Percentiles rank a stretch among this genome's conserved stretches.
Conservation (phyloP, 345 rosid species). For the Camelina laxa region DNA sequence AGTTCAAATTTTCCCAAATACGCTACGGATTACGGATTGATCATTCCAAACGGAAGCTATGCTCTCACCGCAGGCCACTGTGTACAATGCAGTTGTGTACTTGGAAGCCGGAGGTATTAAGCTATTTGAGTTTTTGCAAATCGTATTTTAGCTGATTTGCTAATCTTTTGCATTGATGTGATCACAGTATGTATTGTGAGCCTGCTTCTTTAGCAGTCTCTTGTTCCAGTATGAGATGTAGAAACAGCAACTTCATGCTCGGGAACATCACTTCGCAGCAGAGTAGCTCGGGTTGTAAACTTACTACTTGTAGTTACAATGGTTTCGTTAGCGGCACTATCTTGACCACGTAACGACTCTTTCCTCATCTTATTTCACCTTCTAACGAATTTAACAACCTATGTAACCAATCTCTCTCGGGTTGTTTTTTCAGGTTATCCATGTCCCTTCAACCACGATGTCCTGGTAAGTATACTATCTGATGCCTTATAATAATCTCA, state of each 20-base stretch:
- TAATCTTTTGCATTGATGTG: constrained; percentile 4
- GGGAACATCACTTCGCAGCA: constrained; percentile 74
- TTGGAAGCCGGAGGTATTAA: constrained; percentile 76
- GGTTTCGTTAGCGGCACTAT: constrained; percentile 86
- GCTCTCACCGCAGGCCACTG: constrained; percentile 93
- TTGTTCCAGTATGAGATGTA: constrained; percentile 96
- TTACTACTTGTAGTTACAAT: constrained; percentile 74
- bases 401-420: constrained; percentile 2
- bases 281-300: constrained; percentile 90
- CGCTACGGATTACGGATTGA: constrained; percentile 73
- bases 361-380: background rate
- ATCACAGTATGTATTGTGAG: constrained; percentile 79
- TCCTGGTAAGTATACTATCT: constrained; percentile 60
- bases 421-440: constrained; percentile 60
- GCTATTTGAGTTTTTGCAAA: background rate
- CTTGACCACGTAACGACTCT: constrained; percentile 59
- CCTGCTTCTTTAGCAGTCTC: constrained; percentile 90
- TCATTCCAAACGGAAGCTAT: constrained; percentile 92
- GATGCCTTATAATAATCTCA: background rate
- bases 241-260: constrained; percentile 78
- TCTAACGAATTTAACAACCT: constrained; percentile 1
- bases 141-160: constrained; percentile 14
- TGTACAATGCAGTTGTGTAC: constrained; percentile 93
- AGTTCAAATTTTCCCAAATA: constrained; percentile 83
- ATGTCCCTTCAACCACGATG: constrained; percentile 87